Evolutionary conservation across 31 red algal species (phyloP), one percentile per base, ranked within the genome.

Genomic region (Endocladia muricata): DNA sequence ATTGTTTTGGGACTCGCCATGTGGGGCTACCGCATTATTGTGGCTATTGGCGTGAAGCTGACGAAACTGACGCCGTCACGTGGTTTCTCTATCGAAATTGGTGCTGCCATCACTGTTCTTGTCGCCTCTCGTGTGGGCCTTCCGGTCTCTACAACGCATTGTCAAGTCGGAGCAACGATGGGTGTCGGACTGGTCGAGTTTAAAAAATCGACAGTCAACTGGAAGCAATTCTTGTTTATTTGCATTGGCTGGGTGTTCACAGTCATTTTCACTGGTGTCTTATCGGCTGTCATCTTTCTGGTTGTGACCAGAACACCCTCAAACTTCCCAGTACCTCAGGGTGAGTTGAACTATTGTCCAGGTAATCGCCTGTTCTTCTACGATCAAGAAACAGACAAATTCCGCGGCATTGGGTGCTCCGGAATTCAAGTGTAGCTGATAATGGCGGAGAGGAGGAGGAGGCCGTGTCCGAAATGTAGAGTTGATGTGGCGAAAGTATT

Each of bases 211-310:
- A 83, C 91, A 32, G 91, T 94, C 56, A 86, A 94, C 70, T 94
- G 91, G 91, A 94, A 88, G 72, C 91, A 94, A 54, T 94, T 94
- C 52, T 55, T 88, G 41, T 75, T 81, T 56, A 94, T 94, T 44
- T 79, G 68, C 41, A 19, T 74, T 48, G 91, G 91, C 17, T 94
- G 91, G 91, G 76, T 88, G n/a, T 87, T 94, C 61, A 94, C 91
- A 28, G 79, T 94, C 22, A 26, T 94, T 7, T 76, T 94, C 71
- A 87, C 82, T 15, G 91, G 67, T 31, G 2, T 76, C 26, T 25
- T 83, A 13, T 62, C 91, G 4, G 91, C 91, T 15, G 83, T 29
- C 28, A 75, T 94, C 56, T 94, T 82, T 48, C 40, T 61, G 15
- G 49, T 79, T 7, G 9, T 81, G 6, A 54, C 61, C 30, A 68